phyloP scores from a whole-genome alignment of 2,329 filamentous ascomycete species.

The Leptosphaerulina australis region DNA sequence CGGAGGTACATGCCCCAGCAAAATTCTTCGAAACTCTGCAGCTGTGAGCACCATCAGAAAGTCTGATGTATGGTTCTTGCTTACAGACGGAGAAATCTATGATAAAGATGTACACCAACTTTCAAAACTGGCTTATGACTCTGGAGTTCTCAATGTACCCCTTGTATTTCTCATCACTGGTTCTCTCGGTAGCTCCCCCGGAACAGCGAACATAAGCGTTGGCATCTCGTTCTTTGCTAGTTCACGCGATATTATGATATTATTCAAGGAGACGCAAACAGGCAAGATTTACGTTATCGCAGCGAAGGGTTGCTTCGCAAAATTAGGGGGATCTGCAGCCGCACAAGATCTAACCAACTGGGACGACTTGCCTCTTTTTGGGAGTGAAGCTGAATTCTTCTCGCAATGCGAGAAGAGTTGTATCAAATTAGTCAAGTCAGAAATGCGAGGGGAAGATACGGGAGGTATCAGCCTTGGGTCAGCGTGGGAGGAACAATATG shows the following conservation, averaged over 20 bases:
- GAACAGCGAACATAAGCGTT: slow-evolving; percentile 39
- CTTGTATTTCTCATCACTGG: slow-evolving; percentile 36
- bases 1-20: slow-evolving; percentile 26
- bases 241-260: slow-evolving; percentile 36
- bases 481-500: slow-evolving; percentile 30
- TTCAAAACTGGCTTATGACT: slow-evolving; percentile 25
- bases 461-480: slow-evolving; percentile 28
- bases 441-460: slow-evolving; percentile 18
- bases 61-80: slow-evolving; percentile 41
- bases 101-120: slow-evolving; percentile 29
- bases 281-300: slow-evolving; percentile 37
- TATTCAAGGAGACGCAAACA: slow-evolving; percentile 38
- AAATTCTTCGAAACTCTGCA: slow-evolving; percentile 27
- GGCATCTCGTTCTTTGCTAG: slow-evolving; percentile 44
- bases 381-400: slow-evolving; percentile 27
- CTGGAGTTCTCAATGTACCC: slow-evolving; percentile 27
- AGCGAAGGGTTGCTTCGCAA: slow-evolving; percentile 41
- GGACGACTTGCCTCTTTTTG: slow-evolving; percentile 26
- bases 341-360: slow-evolving; percentile 31
- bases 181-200: slow-evolving; percentile 22
- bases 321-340: slow-evolving; percentile 22
- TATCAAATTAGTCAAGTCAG: slow-evolving; percentile 24
- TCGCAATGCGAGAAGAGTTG: slow-evolving; percentile 20
- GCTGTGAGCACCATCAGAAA: slow-evolving; percentile 26
- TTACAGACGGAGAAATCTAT: slow-evolving; percentile 43